Evolutionary conservation across 768 basidiomycete genomes (phyloP).

Genomic region (Tricholoma hemisulphureum): DNA sequence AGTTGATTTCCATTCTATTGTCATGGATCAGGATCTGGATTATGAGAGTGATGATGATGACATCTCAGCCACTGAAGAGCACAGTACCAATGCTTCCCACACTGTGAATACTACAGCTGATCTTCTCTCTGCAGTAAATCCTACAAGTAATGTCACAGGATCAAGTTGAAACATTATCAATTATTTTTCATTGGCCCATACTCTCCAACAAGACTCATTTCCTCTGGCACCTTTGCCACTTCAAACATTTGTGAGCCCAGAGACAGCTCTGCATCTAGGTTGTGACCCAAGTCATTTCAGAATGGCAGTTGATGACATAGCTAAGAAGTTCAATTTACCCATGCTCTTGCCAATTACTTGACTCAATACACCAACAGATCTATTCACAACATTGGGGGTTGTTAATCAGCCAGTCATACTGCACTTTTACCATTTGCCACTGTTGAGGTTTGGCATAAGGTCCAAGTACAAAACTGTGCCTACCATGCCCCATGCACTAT

Average conservation of each 20-base stretch:
- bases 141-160: not conserved
- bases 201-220: not conserved
- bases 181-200: not conserved
- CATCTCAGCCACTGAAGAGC: not conserved
- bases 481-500: not conserved
- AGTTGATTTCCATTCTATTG: not conserved
- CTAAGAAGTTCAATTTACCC: too few species aligned
- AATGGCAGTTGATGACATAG: too few species aligned
- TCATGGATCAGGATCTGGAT: not conserved
- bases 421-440: too few species aligned
- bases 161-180: not conserved
- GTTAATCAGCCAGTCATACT: too few species aligned
- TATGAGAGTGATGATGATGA: not conserved
- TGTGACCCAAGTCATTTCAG: not conserved
- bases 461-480: not conserved
- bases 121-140: not conserved
- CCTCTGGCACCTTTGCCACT: not conserved
- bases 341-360: too few species aligned
- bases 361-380: too few species aligned
- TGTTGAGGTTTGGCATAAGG: not conserved
- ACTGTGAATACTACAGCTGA: not conserved
- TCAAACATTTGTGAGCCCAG: not conserved
- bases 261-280: not conserved
- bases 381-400: too few species aligned
- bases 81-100: not conserved